Evolutionary conservation across 164 flowering plant genomes (phyloP).

Genomic region (Piper betle): DNA sequence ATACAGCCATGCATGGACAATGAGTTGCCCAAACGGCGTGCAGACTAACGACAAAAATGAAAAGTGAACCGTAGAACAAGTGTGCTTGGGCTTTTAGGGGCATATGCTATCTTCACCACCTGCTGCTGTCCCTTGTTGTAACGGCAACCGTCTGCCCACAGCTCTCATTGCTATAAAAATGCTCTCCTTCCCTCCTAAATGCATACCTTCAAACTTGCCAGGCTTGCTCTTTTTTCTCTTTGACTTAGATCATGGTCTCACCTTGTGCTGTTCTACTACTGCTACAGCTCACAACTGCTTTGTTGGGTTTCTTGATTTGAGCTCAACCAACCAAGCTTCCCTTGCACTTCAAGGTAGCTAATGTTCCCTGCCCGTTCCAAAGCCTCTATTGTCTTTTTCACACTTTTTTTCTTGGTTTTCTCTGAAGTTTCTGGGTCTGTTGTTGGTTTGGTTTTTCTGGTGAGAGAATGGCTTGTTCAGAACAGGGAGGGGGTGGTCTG

Average conservation of each 20-base stretch:
- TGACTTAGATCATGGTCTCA: too few relatives aligned
- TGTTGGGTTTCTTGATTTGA: not conserved
- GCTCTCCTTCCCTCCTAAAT: not conserved
- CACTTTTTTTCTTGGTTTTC: too few relatives aligned
- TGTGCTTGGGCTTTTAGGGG: not conserved
- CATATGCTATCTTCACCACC: not conserved
- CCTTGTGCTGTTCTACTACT: not conserved
- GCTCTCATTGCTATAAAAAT: conserved; percentile 14
- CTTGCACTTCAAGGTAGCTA: too few relatives aligned
- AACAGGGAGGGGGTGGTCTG: not conserved
- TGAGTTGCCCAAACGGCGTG: too few relatives aligned
- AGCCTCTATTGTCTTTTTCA: too few relatives aligned
- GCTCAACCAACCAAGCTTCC: too few relatives aligned
- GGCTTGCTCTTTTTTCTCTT: not conserved
- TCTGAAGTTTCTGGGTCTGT: too few relatives aligned
- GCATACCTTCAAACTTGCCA: not conserved
- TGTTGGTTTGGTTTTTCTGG: too few relatives aligned
- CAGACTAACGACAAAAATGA: too few relatives aligned
- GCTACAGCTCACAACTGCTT: not conserved
- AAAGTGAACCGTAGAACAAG: not conserved
- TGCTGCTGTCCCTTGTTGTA: not conserved
- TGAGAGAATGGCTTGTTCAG: conserved; percentile 18
- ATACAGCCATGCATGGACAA: too few relatives aligned
- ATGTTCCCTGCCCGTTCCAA: too few relatives aligned
- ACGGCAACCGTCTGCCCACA: conserved; percentile 16